Evolutionary conservation across 768 basidiomycete genomes (phyloP), one percentile per base, ranked within the genome.

Genomic region (Suillus americanus): DNA sequence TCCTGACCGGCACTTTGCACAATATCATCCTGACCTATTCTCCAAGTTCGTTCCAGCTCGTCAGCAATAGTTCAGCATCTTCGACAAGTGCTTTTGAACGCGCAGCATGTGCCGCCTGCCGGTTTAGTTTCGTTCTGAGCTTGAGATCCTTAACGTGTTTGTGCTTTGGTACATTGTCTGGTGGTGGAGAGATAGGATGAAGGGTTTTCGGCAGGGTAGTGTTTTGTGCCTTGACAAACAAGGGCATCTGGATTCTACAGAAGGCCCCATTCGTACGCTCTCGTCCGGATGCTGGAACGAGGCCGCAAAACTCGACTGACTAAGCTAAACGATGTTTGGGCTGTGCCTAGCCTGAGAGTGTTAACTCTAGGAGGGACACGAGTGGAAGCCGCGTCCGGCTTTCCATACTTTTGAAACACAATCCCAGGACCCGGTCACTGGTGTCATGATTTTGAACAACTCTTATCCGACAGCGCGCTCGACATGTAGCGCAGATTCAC

Each of bases 31-130:
- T 99, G 97, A 0, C 85, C 81, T 9, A 95, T 83, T 64, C 93
- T 82, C 95, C 95, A 99, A 8, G 97, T 98, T 72, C 86, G 78
- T 73, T 99, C 97, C 77, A 98, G 82, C 61, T 89, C 51, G 82
- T 79, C 63, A 88, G 76, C n/a, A 93, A 79, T 69, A 91, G 78
- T 60, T 89, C 89, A 25, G 90, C 87, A 79, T 94, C 91, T 57
- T 90, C 79, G 60, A 89, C 68, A 20, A 91, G 79, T 10, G 79
- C 79, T 71, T 88, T 85, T 28, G 86, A 75, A n/a, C 88, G 81
- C 5, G 86, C 87, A n/a, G 83, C 79, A 54, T 89, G 86, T 0
- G 82, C 77, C 8, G 88, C 83, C 70, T 90, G 85, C 3, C 86
- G 81, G 35, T 82, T 82, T 1, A 96, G 79, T 67, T 89, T 83